Conservation (phyloP, 2,329 filamentous ascomycete genomes). For the Rutstroemia sp. region DNA sequence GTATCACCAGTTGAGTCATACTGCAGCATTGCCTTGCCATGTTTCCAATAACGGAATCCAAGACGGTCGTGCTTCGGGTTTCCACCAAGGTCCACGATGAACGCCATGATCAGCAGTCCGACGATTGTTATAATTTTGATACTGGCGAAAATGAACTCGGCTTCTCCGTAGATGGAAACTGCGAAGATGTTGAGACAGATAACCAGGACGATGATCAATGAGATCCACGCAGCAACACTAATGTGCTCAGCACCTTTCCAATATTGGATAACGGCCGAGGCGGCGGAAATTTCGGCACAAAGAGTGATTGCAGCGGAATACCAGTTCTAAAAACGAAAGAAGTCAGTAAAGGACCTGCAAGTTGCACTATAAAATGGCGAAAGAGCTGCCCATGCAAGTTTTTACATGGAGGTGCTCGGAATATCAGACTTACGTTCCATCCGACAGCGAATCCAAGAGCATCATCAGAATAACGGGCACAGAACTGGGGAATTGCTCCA, state of each 20-base stretch:
- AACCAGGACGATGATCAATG: conserved; percentile 35
- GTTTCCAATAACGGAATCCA: conserved; percentile 62
- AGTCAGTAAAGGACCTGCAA: conserved; percentile 5
- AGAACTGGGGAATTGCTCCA: conserved; percentile 43
- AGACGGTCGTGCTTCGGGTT: conserved; percentile 67
- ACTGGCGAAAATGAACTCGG: conserved; percentile 54
- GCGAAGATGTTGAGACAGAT: conserved; percentile 47
- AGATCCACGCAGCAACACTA: conserved; percentile 29
- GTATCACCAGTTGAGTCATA: conserved; percentile 55
- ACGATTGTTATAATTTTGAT: conserved; percentile 52
- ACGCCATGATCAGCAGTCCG: conserved; percentile 67
- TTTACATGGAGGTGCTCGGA: too few species aligned
- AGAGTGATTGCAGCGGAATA: conserved; percentile 27
- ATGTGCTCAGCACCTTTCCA: conserved; percentile 32
- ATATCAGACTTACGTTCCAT: conserved; percentile 47
- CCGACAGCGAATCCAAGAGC: conserved; percentile 48
- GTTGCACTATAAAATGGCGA: background rate
- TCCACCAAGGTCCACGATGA: conserved; percentile 76
- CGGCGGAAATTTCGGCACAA: conserved; percentile 43
- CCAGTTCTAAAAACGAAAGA: conserved; percentile 21
- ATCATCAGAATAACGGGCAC: conserved; percentile 37
- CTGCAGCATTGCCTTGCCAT: conserved; percentile 63
- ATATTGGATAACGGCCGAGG: conserved; percentile 41
- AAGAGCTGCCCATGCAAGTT: conserved; percentile 56
- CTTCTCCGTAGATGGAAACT: conserved; percentile 50